These are phyloP conservation scores for Boletus coccyginus DNA, from an alignment of 768 basidiomycete species.

Conservation along the genomic window DNA sequence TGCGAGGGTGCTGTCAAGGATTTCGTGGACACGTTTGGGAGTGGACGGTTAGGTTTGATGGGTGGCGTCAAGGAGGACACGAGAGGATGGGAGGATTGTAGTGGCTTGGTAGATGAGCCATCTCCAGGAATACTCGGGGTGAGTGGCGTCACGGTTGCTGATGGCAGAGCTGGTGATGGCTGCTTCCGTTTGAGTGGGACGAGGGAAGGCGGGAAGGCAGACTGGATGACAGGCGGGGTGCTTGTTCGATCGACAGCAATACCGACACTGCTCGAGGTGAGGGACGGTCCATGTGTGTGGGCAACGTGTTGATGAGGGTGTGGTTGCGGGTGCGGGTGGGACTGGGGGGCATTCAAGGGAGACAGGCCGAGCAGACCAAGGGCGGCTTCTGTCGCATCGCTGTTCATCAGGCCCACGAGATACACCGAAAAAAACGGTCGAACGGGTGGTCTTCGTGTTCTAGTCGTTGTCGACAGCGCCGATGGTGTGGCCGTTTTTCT, in stretches of 20 bases:
- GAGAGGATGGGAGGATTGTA: conserved; percentile 17
- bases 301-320: conserved; percentile 25
- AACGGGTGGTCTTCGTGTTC: conserved; percentile 2
- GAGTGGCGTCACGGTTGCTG: conserved; percentile 8
- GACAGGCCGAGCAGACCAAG: conserved; percentile 56
- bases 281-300: conserved; percentile 26
- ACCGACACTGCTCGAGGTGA: conserved; percentile 23
- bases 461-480: conserved; percentile 11
- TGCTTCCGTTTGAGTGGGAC: conserved; percentile 45
- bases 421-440: conserved; percentile 7
- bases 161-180: conserved; percentile 19
- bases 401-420: conserved; percentile 37
- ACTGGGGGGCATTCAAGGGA: conserved; percentile 32
- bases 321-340: conserved; percentile 25
- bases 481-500: conserved; percentile 19
- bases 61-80: conserved; percentile 18
- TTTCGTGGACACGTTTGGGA: conserved; percentile 13
- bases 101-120: conserved; percentile 7
- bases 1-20: conserved; percentile 10
- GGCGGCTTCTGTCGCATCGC: conserved; percentile 58
- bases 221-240: conserved; percentile 19
- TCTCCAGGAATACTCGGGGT: conserved; percentile 6
- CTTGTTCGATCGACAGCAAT: conserved; percentile 25
- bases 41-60: conserved; percentile 4
- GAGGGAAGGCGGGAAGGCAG: conserved; percentile 25